Evolutionary conservation across 2,329 filamentous ascomycete species (phyloP).

Genomic region (Colletotrichum brevisporum): DNA sequence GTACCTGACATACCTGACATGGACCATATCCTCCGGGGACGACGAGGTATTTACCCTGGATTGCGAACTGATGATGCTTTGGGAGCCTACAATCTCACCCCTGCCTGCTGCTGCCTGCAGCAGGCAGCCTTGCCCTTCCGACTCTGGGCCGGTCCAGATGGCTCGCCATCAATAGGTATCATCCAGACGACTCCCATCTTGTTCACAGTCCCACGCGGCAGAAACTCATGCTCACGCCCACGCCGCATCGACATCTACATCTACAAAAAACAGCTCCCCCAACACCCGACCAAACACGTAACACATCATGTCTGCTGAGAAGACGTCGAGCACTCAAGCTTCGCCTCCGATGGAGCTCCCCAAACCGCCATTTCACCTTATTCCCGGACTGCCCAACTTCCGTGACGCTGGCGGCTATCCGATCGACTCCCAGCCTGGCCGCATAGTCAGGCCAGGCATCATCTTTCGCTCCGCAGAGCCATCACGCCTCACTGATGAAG

Average conservation of each 20-base stretch:
- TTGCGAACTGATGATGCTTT: too few relatives aligned
- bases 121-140: too few relatives aligned
- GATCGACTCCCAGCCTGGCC: constrained; percentile 50
- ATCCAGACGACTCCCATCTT: not conserved
- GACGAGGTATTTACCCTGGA: too few relatives aligned
- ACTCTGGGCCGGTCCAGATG: constrained; percentile 2
- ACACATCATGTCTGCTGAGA: constrained; percentile 2
- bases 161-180: not conserved
- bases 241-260: too few relatives aligned
- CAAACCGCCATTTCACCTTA: constrained; percentile 62
- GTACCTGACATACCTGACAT: too few relatives aligned
- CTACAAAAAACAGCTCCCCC: too few relatives aligned
- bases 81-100: too few relatives aligned
- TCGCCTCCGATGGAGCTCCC: constrained; percentile 8
- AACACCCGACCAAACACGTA: not conserved
- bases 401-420: constrained; percentile 76
- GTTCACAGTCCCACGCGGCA: not conserved
- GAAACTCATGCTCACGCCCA: not conserved
- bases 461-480: constrained; percentile 80
- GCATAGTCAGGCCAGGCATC: constrained; percentile 64
- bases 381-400: constrained; percentile 76
- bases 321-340: not conserved
- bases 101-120: too few relatives aligned
- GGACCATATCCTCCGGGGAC: too few relatives aligned
- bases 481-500: constrained; percentile 67